Base-by-base conservation (phyloP, 768 basidiomycete species). In the Pleurotus sapidus region DNA sequence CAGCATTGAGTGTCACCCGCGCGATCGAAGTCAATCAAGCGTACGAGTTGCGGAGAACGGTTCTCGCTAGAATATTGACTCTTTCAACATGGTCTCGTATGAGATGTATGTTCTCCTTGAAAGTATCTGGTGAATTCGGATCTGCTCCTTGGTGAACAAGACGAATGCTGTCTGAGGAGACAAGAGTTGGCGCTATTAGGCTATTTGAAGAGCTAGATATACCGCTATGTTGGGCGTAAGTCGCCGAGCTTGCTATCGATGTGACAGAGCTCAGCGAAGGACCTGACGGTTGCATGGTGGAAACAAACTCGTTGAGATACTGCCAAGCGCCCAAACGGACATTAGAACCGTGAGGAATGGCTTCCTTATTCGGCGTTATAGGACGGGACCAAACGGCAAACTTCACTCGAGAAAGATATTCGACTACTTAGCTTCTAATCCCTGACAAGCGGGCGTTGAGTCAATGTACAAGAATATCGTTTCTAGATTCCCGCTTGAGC, bases 51-150 rank as follows among this genome's bases (percentile, higher is more conserved):
- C 70, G 66, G 25, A 85, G 63, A 7, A 81, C 77, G 40, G 68
- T 76, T 49, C 79, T 73, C 0, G 84, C 81, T 2, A 82, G 68
- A 2, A 67, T 66, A 59, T 83, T 80, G 1, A 87, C 68, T 11
- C 79, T 69, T 2, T 74, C 60, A 25, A 86, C 75, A 17, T 83
- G 78, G 39, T 80, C 76, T 55, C 78, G 75, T 0, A 78, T 72
- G 14, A 78, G 53, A 40, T 75, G 76, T 1, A 86, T 59, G 64
- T 84, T 84, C 50, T 82, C 80, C 59, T 82, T 84, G 74, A 89
- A 86, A n/a, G 76, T 57, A 24, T 81, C 83, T 14, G 83, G 81
- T 20, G 86, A 83, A 58, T 82, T 87, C 14, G 78, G 80, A 58
- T 88, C 86, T 7, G 68, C 57, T 25, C 70, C 70, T 65, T 73